Evolutionary conservation across 306 rosid species (phyloP).

Genomic region (Cajanus cajan): DNA sequence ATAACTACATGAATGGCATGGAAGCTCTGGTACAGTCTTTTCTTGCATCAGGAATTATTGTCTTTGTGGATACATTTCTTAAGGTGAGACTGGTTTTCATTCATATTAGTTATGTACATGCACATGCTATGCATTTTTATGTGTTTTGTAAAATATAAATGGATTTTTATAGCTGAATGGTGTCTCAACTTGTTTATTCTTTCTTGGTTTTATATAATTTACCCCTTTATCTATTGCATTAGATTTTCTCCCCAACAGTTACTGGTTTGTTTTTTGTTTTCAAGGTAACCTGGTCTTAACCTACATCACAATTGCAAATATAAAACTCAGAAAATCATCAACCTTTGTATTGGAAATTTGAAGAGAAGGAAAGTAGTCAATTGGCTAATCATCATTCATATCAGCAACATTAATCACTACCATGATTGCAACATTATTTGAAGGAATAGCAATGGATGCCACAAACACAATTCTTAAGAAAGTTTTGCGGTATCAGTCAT

Average conservation of each 20-base stretch:
- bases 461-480: neutral
- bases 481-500: neutral
- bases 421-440: neutral
- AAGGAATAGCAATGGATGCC: neutral
- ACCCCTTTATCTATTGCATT: neutral
- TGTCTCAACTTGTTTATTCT: constrained; percentile 4
- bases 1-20: constrained; percentile 51
- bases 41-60: constrained; percentile 55
- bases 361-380: constrained; percentile 7
- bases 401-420: neutral
- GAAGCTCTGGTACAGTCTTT: constrained; percentile 55
- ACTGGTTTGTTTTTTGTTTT: neutral
- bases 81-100: constrained; percentile 50
- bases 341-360: no score
- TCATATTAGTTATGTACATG: neutral
- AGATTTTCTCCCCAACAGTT: neutral
- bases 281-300: neutral
- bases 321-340: neutral
- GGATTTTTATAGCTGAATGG: neutral
- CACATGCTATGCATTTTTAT: neutral
- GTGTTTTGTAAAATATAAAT: neutral
- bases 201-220: neutral
- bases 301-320: neutral
- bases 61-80: constrained; percentile 60
- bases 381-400: neutral